Base-by-base conservation (phyloP, 2,329 filamentous ascomycete species). In the Lizonia empirigonia region DNA sequence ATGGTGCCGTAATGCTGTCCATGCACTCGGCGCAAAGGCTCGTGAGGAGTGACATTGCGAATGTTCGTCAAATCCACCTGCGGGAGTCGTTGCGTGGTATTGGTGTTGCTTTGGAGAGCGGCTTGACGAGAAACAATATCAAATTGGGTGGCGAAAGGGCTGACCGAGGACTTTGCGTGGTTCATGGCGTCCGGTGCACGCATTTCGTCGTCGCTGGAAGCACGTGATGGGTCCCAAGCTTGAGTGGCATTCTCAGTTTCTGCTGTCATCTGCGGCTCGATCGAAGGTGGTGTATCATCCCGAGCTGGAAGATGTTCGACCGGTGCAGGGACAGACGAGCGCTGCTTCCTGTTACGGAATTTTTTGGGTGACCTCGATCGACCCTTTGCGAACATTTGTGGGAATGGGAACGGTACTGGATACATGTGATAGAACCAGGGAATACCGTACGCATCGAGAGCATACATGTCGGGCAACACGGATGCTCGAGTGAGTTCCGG, bases 381-480 rank as follows among this genome's bases (percentile, higher is more conserved):
- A 20, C 48, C 59, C 20, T 54, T 56, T 15, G 46, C 38, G 8
- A 47, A 55, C 7, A 53, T 44, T 19, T 56, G 46, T 27, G 59
- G 53, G 22, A 60, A 62, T 4, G 59, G 51, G 16, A 59, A 56
- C 13, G 60, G 62, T 3, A 67, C 47, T 1, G 64, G 58, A 33
- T 69, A 68, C 66, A 71, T 67, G 45, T 67, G 58, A 38, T 67
- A 67, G 27, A 63, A 60, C 57, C 64, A 64, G 2, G 66, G 67
- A 7, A 68, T 61, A 0, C 64, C 62, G 35, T 64, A 62, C 16
- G 37, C 47, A 37, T 70, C 68, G 5, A 68, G 44, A 5, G 52
- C 40, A 32, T 51, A 65, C 19, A 62, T 55, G 27, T 67, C 58
- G 4, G 58, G 59, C 2, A 60, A 18, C 9, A 42, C 45, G 2